Percentiles rank a stretch among this genome's conserved stretches.
Evolutionary conservation across 139 green algal genomes (phyloP).

Genomic region (Edaphochlamys debaryana): DNA sequence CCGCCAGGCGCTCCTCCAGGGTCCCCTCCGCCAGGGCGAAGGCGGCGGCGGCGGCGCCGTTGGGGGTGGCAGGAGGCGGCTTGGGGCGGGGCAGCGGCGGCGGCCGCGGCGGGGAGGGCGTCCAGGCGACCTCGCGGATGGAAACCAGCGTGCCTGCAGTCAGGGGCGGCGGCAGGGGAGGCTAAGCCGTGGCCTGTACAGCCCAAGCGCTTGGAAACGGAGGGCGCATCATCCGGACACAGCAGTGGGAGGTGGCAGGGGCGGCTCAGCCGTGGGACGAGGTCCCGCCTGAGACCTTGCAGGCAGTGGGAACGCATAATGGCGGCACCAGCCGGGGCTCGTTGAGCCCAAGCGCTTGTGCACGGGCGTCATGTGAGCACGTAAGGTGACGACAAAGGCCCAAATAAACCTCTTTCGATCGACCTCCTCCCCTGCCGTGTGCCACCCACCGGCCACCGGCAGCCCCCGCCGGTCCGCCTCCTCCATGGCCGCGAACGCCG

Average conservation of each 20-base stretch:
- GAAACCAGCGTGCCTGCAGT: background rate
- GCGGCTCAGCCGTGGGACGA: too few relatives aligned
- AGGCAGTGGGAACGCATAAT: too few relatives aligned
- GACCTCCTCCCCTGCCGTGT: too few relatives aligned
- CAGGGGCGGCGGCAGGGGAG: background rate
- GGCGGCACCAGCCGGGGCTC: too few relatives aligned
- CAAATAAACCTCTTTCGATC: background rate
- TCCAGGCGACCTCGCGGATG: background rate
- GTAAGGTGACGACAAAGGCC: background rate
- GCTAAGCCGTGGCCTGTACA: too few relatives aligned
- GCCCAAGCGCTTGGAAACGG: too few relatives aligned
- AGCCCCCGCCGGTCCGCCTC: slow-evolving; percentile 1
- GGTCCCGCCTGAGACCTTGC: too few relatives aligned
- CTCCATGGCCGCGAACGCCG: background rate
- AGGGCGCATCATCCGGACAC: too few relatives aligned
- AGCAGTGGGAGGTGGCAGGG: too few relatives aligned
- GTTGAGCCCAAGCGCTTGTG: background rate
- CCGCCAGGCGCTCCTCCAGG: background rate
- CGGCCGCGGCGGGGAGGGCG: background rate
- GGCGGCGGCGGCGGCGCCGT: background rate
- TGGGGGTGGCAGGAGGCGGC: too few relatives aligned
- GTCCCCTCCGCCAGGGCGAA: background rate
- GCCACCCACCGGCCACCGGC: slow-evolving; percentile 33
- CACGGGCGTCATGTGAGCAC: background rate
- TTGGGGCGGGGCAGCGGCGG: background rate